Percentiles rank a stretch among this genome's conserved stretches.
Conservation (phyloP, 2,329 filamentous ascomycete genomes). For the Periconia sp. region DNA sequence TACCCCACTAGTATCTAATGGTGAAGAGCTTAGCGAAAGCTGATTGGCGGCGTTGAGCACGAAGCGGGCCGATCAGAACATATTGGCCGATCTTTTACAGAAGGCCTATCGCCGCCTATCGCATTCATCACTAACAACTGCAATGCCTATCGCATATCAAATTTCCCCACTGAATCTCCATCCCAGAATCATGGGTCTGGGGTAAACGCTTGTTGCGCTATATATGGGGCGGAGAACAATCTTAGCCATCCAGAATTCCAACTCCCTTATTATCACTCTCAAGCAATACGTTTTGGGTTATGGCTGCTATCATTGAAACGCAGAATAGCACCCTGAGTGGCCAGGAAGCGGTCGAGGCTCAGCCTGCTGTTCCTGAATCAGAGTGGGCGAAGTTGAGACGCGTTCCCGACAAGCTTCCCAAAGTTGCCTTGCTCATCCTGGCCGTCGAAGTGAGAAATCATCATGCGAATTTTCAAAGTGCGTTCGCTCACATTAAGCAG, state of each 20-base stretch:
- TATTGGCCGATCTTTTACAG: slow-evolving; percentile 12
- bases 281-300: too few species aligned
- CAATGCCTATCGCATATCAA: too few species aligned
- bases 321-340: not conserved
- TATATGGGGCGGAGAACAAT: too few species aligned
- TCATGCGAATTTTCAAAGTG: not conserved
- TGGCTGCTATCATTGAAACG: too few species aligned
- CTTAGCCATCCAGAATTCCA: too few species aligned
- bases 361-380: not conserved
- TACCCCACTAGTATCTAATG: too few species aligned
- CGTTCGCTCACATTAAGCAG: not conserved
- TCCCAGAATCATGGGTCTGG: too few species aligned
- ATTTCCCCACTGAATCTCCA: too few species aligned
- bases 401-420: slow-evolving; percentile 10
- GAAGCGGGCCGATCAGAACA: slow-evolving; percentile 1
- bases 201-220: too few species aligned
- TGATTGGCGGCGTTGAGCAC: not conserved
- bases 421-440: slow-evolving; percentile 13
- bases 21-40: not conserved
- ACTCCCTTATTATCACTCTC: too few species aligned
- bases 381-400: slow-evolving; percentile 9
- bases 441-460: slow-evolving; percentile 7
- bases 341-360: slow-evolving; percentile 4
- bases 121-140: too few species aligned
- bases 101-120: not conserved